Evolutionary conservation across 2,329 filamentous ascomycete genomes (phyloP), one percentile per base, ranked within the genome.

Genomic region (Talaromyces sp.): DNA sequence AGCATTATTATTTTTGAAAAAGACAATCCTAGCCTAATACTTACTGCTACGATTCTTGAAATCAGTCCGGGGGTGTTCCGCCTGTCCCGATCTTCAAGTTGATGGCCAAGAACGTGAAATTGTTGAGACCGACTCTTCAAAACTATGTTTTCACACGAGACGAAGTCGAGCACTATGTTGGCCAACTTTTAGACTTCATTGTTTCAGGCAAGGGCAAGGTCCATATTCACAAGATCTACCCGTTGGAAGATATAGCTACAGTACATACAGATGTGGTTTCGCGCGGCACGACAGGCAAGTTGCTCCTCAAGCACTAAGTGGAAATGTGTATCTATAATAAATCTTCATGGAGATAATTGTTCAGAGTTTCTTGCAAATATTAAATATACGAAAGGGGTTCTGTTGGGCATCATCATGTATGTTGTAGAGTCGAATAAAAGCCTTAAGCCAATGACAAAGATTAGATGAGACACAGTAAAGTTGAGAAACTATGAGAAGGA

Each of bases 91-190:
- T 25, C 15, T 17, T 40, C 3, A 58, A 25, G 11, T 15, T 58
- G 54, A 40, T 34, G 19, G 54, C 54, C 19, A 58, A 58, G 34
- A 58, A 58, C 36, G 31, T 58, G 15, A 58, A 40, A 34, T 58
- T 40, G 13, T 3, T 58, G 6, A 40, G 54, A 8, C 54, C 54
- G 15, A 40, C 54, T 22, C 54, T 58, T 15, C 34, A 38, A 40
- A 58, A 40, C 34, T 38, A 40, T 38, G 13, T 58, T 19, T 25
- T 36, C 19, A 40, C 34, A 19, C 31, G 27, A 34, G 51, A 56
- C 1, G 54, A 27, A 34, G 34, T 58, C 22, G 54, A 38, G 19
- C n/a, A 58, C 19, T 58, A 40, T 19, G 34, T 36, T 40, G 54
- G 34, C 5, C 34, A 58, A 40, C 54, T 58, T 25, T n/a, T 58